Evolutionary conservation across 2,329 filamentous ascomycete species (phyloP), one percentile per base, ranked within the genome.

Genomic region (Sarocladium brachiariae): DNA sequence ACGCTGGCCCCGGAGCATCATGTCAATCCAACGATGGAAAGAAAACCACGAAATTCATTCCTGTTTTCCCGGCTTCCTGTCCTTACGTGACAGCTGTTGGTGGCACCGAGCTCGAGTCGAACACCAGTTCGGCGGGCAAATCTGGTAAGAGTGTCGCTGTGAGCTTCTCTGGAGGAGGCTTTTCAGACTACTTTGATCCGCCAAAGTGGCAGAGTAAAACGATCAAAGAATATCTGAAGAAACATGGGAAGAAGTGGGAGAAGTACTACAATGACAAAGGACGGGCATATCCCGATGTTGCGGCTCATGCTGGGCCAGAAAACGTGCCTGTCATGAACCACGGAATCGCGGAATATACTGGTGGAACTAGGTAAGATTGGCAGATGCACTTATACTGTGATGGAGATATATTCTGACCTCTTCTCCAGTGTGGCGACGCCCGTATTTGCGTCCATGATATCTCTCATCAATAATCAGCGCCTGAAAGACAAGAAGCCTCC

Each of bases 1-100:
- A 89, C 57, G 46, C 56, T 2, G 71, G 71, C 1, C 61, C 69
- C 1, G 68, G 68, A 0, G 21, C 51, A 2, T 63, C 65, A 2
- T 71, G 68, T 48, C 60, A 61, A 49, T 62, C 67, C 14, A 70
- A 70, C 38, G 63, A 68, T 50, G 65, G 67, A 2, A 60, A 59
- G 19, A 61, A 63, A 10, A 59, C 51, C 3, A 60, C 60, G 8
- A 63, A 61, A 13, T 70, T 70, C 31, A 57, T 65, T 2, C 65
- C 67, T 7, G 46, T 33, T 3, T 70, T 67, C 34, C 67, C 67
- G 1, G 65, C 65, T 2, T 58, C 64, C 1, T 75, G 83, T 57
- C 83, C 83, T 0, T 86, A 78, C 53, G 74, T 86, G 48, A 86
- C 83, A 0, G 63, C 76, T 0, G 79, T 86, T 2, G 83, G 83